phyloP scores from a whole-genome alignment of 352 stramenopile genomes.

The Peronospora tabacina region DNA sequence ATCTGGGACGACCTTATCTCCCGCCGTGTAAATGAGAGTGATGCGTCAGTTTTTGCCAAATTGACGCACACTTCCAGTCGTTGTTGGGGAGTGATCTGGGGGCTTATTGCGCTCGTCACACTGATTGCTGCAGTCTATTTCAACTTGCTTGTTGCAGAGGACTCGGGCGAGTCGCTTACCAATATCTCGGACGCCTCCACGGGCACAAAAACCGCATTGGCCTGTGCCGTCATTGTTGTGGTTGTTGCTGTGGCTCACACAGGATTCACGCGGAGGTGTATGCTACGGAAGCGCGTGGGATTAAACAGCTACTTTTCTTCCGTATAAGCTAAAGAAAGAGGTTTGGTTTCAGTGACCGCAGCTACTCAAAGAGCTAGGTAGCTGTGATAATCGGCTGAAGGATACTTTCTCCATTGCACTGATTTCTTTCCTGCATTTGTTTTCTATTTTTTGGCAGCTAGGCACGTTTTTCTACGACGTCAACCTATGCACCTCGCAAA shows the following conservation, averaged over 20 bases:
- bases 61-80: conserved; percentile 87
- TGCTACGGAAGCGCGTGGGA: conserved; percentile 43
- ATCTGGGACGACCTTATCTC: conserved; percentile 89
- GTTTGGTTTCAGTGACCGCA: conserved; percentile 1
- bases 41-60: conserved; percentile 84
- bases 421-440: conserved; percentile 1
- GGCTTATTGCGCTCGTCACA: conserved; percentile 62
- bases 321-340: conserved; percentile 20
- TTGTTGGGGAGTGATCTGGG: conserved; percentile 88
- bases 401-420: conserved; percentile 10
- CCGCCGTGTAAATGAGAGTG: conserved; percentile 79
- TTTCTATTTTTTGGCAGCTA: not conserved
- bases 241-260: conserved; percentile 58
- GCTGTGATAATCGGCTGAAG: conserved; percentile 4
- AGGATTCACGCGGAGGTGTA: conserved; percentile 58
- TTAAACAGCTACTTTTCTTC: conserved; percentile 29
- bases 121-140: conserved; percentile 79
- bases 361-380: not conserved
- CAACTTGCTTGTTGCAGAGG: conserved; percentile 64
- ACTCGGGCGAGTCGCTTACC: conserved; percentile 37
- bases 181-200: conserved; percentile 48
- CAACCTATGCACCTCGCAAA: conserved; percentile 11
- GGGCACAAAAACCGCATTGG: conserved; percentile 55
- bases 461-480: conserved; percentile 7
- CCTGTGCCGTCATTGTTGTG: conserved; percentile 37